Base-by-base conservation (phyloP, 2,329 filamentous ascomycete genomes). In the Clonostachys chloroleuca region DNA sequence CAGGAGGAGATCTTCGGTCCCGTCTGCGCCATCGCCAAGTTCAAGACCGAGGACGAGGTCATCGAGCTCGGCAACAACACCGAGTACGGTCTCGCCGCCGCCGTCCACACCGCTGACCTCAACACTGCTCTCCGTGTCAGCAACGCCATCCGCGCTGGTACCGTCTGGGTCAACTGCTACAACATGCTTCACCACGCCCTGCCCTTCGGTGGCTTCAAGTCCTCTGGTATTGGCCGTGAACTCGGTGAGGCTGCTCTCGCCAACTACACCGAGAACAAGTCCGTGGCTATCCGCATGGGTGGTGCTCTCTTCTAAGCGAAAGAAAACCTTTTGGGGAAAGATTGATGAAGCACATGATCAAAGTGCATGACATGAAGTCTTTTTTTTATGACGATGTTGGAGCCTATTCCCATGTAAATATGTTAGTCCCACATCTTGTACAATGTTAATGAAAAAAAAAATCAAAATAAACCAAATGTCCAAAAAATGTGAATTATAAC, bases 1-100 rank as follows among this genome's bases (percentile, higher is more conserved):
- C 80, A 88, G 68, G 87, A 92, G 72, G 89, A 94, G 73, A 92
- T 94, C 68, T 94, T 94, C 65, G 89, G 89, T 52, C 89, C 89
- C 49, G 89, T 94, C 52, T 86, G 83, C 73, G 78, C 84, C 57
- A 84, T 92, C 58, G 78, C 84, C 73, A 92, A 91, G 74, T 92
- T 94, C 78, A 84, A 83, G 73, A 81, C 76, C 60, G 83, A 87
- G 71, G 87, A 83, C 20, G 89, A 94, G 45, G 87, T 80, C 53
- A 83, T 92, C 70, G 70, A 74, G 57, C 70, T 86, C 43, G 87
- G 78, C 56, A 92, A 94, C 77, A 74, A 80, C 70, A 84, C 80
- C 62, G 81, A 69, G 54, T 92, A 91, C 72, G 89, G 89, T 60
- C 81, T 94, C 46, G 88, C 87, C 49, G 83, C 87, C 46, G 88